phyloP scores from a whole-genome alignment of 2,329 filamentous ascomycete genomes.

The Arthrocladium fulminans region DNA sequence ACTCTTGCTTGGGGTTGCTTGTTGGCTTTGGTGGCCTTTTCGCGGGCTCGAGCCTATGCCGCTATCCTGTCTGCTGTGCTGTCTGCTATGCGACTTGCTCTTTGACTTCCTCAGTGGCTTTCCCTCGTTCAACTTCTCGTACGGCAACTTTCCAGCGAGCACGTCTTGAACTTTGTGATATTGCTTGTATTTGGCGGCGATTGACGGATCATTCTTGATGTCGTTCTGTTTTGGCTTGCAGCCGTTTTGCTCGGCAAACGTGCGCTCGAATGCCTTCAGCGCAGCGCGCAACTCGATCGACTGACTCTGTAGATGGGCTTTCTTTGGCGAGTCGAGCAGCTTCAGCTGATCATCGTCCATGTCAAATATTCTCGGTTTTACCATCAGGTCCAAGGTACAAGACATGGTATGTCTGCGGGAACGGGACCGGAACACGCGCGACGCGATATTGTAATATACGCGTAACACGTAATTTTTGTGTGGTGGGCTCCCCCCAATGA shows the following conservation, averaged over 20 bases:
- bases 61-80: slow-evolving; percentile 15
- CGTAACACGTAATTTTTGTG: too few relatives aligned
- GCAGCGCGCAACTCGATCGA: slow-evolving; percentile 32
- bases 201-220: slow-evolving; percentile 38
- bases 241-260: slow-evolving; percentile 36
- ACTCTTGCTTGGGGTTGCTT: slow-evolving; percentile 29
- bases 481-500: too few relatives aligned
- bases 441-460: too few relatives aligned
- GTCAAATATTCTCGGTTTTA: not conserved
- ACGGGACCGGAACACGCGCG: too few relatives aligned
- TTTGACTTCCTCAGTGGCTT: slow-evolving; percentile 20
- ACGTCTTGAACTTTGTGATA: slow-evolving; percentile 35
- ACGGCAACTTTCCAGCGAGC: slow-evolving; percentile 18
- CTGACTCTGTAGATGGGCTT: slow-evolving; percentile 17
- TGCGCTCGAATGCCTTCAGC: slow-evolving; percentile 41
- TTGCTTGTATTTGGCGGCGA: slow-evolving; percentile 41
- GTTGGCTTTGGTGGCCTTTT: slow-evolving; percentile 4
- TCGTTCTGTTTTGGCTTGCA: slow-evolving; percentile 39
- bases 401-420: too few relatives aligned
- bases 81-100: not conserved
- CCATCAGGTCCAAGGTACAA: too few relatives aligned
- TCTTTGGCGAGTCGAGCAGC: slow-evolving; percentile 21
- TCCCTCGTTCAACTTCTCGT: slow-evolving; percentile 28
- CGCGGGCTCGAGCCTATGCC: slow-evolving; percentile 16
- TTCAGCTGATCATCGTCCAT: not conserved